Evolutionary conservation across 73 alveolate genomes (phyloP), one percentile per base, ranked within the genome.

Genomic region (Paramecium caudatum): DNA sequence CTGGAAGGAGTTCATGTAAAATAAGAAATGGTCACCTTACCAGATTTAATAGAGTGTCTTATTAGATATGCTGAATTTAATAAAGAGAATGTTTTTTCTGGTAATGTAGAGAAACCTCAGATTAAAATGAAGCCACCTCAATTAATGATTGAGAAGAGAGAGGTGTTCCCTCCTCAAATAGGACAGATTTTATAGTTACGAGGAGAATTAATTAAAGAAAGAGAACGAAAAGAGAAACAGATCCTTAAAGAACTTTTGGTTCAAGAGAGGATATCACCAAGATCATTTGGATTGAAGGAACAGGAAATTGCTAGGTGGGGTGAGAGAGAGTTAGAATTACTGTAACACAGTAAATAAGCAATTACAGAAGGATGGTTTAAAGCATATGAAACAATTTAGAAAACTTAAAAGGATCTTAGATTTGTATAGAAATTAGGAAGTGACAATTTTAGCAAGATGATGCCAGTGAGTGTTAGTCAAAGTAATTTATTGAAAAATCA

Each of bases 321-420:
- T 7, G 43, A 74, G 43, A 43, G 19, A 41, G 88, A 74, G 43
- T 74, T 27, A 3, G 46, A 36, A 37, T 45, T 27, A 41, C 10
- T 74, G 43, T 15, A 37, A 41, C 7, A 16, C 4, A 74, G 88
- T 74, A 74, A 45, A 43, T 23, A 74, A 41, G 88, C 65, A 1
- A 74, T 74, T 10, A 74, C 36, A 41, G 88, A 74, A n/a, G 88
- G 88, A 37, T 74, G 88, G 88, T 39, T 74, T 27, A 74, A 74
- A 41, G 88, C 88, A 2, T 74, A 74, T 74, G 88, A 74, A 41
- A 74, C 88, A 41, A 74, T 74, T 39, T 74, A 74, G 32, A 74
- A 74, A 13, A 74, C 88, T 5, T 13, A 74, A 41, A 74, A 74
- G 69, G 88, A 74, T 23, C 43, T 74, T 17, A 13, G 88, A 8